Evolutionary conservation across 805 yeast species (phyloP).

Genomic region (Pichia gijzeniarum): DNA sequence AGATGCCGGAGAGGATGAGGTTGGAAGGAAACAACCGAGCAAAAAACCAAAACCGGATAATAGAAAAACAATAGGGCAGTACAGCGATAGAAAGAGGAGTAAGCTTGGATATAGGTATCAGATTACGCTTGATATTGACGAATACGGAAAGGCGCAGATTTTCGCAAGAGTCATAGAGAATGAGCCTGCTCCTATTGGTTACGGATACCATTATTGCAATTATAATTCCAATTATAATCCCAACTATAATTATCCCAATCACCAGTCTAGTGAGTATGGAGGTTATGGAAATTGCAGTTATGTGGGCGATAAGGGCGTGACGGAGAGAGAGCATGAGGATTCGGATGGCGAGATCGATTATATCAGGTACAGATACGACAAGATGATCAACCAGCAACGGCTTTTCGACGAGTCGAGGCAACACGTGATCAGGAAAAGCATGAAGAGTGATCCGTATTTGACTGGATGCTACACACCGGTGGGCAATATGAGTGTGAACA

Average conservation of each 20-base stretch:
- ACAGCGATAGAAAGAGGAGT: no score
- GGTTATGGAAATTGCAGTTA: not conserved
- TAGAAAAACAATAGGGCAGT: no score
- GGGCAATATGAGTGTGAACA: not conserved
- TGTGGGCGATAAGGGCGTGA: not conserved
- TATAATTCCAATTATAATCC: not conserved
- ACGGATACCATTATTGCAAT: no score
- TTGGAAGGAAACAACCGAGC: no score
- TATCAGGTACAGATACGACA: not conserved
- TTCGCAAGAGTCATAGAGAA: constrained; percentile 9
- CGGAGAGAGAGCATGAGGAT: not conserved
- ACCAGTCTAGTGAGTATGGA: not conserved
- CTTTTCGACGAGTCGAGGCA: not conserved
- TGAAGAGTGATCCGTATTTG: constrained; percentile 10
- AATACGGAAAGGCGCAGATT: constrained; percentile 8
- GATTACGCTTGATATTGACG: constrained; percentile 5
- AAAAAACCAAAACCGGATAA: no score
- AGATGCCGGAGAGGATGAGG: no score
- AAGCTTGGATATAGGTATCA: constrained; percentile 1
- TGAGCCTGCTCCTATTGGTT: no score
- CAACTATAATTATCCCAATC: not conserved
- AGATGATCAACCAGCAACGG: not conserved
- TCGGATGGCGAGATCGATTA: no score
- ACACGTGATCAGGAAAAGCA: constrained; percentile 3
- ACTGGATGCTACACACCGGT: constrained; percentile 3